Percentiles rank a stretch among this genome's conserved stretches.
These are phyloP conservation scores for Kalaharituber pfeilii DNA, from an alignment of 2,329 filamentous ascomycete species.

Conservation along the genomic window DNA sequence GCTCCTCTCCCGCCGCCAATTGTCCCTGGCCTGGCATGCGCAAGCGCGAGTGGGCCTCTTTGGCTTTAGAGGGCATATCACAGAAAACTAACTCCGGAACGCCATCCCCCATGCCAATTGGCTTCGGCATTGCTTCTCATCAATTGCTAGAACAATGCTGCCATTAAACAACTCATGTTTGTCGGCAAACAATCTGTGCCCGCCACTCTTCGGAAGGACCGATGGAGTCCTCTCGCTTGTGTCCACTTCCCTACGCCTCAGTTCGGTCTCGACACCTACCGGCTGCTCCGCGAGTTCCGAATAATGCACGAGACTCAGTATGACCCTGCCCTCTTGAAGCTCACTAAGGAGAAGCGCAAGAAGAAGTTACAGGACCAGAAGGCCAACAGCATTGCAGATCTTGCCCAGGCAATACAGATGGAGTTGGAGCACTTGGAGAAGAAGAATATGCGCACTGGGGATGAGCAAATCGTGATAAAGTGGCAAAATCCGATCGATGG, in stretches of 20 bases:
- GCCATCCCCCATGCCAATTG: not conserved
- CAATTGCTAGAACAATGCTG: slow-evolving; percentile 29
- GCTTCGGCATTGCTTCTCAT: too few relatives aligned
- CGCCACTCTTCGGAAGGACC: slow-evolving; percentile 46
- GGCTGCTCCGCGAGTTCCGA: slow-evolving; percentile 48
- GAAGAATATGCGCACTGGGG: not conserved
- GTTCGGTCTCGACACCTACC: slow-evolving; percentile 42
- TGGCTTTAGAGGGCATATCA: too few relatives aligned
- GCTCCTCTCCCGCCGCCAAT: not conserved
- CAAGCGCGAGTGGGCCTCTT: too few relatives aligned
- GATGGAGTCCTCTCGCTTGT: slow-evolving; percentile 45
- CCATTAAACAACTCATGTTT: slow-evolving; percentile 43
- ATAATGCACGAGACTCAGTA: slow-evolving; percentile 43
- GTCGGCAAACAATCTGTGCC: slow-evolving; percentile 51
- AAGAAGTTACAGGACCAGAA: slow-evolving; percentile 41
- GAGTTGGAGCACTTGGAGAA: slow-evolving; percentile 10
- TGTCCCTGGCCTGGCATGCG: not conserved
- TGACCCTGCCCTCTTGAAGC: slow-evolving; percentile 33
- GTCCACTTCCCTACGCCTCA: slow-evolving; percentile 41
- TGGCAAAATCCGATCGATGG: slow-evolving; percentile 27
- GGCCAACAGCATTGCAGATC: slow-evolving; percentile 44
- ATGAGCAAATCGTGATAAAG: slow-evolving; percentile 18
- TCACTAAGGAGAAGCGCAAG: slow-evolving; percentile 34
- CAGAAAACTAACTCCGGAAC: slow-evolving; percentile 21
- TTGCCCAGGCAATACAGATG: slow-evolving; percentile 38